Evolutionary conservation across 2,329 filamentous ascomycete species (phyloP), one percentile per base, ranked within the genome.

Genomic region (Lecanicillium sp.): DNA sequence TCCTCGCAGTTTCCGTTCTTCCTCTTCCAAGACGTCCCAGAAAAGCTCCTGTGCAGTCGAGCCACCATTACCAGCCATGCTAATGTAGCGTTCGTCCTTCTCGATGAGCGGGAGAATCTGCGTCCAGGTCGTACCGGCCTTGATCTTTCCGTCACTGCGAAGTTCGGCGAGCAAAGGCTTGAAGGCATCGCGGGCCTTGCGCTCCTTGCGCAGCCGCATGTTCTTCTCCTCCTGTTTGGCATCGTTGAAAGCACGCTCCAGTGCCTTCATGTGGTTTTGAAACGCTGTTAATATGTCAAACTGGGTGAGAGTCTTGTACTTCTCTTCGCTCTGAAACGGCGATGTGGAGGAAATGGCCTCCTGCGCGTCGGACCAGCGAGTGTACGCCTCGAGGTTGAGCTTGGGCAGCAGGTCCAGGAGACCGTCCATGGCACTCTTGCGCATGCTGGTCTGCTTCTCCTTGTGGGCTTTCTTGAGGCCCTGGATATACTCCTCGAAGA

Each of bases 1-100:
- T 42, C 81, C 83, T 52, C 90, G 84, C 40, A 96, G 73, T n/a
- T 84, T 83, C 50, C 87, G 82, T 61, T 98, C 91, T 65, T 97
- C 90, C 64, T 95, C 90, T 64, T 97, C 93, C 21, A 97, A 77
- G 40, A 90, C 74, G 63, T 98, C 93, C 89, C 91, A 96, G 71
- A 98, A 97, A 6, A 98, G 74, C 60, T 97, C 90, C 55, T 95
- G 77, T 12, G 93, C 88, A 4, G 81, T 86, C 4, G 90, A 95
- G 48, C 91, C 90, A 50, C 79, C 69, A 62, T 94, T 88, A 44
- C 90, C 90, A 51, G 90, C 78, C 74, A 95, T 89, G 54, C 81
- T 83, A 57, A 74, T 77, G 67, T 95, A 97, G 55, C 90, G 87
- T 40, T 84, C 78, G 60, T 98, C 93, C 48, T 86, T 74, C 57